Evolutionary conservation across 75 land plant genomes (phyloP), one percentile per base, ranked within the genome.

Genomic region (Cupressus sempervirens): DNA sequence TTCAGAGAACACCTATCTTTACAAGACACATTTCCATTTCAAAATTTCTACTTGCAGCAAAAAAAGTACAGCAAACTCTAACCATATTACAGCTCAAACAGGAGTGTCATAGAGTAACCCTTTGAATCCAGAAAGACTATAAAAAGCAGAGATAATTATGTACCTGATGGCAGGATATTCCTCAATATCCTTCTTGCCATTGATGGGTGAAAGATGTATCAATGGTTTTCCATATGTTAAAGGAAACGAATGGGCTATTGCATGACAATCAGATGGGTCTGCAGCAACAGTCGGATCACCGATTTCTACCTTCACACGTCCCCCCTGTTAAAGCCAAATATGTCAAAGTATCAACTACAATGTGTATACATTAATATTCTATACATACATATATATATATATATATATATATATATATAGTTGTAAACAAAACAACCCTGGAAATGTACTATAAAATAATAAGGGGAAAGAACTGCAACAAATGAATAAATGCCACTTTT

Each of bases 211-310:
- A 84, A 98, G 90, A 65, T 98, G 96, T 83, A 89, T 96, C 86
- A 98, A 85, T 23, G 95, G 98, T 87, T 93, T 98, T 16, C 98
- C 98, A 90, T 89, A 98, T 12, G 99, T 96, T 79, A 88, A 92
- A 12, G 99, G 98, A 87, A 94, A 98, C 13, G 90, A 87, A 48
- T 91, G 90, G 74, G 85, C 91, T 32, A 98, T 93, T 77, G 91
- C 88, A 76, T 88, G 85, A 8, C 90, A 92, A 89, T 90, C 95
- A 48, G 94, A 85, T 23, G 93, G 92, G 86, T 96, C 98, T 3
- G 91, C 84, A 54, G 94, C 89, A 12, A 92, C 89, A 41, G 99
- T 96, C 20, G 88, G 87, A 93, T 93, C 99, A 14, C 98, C 96
- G 50, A 86, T 84, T 72, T 93, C 93, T 29, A 98, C 93, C 83